A percentile compares a stretch with the other conserved stretches of the same genome.
Conservation (phyloP, 1,284 basidiomycete genomes). For the Kwoniella shivajii region DNA sequence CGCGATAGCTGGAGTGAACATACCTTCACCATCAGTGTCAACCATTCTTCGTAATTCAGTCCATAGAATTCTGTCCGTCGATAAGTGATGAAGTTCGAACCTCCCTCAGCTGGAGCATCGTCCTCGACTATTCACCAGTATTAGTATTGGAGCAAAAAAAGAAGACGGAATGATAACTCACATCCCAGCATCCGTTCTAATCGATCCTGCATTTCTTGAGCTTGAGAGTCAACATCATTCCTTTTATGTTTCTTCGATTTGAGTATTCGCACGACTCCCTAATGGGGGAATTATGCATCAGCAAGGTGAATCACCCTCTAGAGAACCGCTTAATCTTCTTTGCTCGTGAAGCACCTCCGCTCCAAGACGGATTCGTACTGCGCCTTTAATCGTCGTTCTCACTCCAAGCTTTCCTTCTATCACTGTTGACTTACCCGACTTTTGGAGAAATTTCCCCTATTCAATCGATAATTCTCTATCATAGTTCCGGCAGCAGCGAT, state of each 20-base stretch:
- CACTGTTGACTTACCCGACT: slow-evolving; percentile 61
- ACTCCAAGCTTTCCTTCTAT: not conserved
- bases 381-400: slow-evolving; percentile 3
- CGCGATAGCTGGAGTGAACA: slow-evolving; percentile 22
- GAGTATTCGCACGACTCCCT: slow-evolving; percentile 47
- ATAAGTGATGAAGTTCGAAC: slow-evolving; percentile 27
- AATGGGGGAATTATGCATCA: no score
- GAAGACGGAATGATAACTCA: slow-evolving; percentile 14
- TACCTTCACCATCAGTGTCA: slow-evolving; percentile 81
- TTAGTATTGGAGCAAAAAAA: not conserved
- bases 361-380: no score
- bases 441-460: slow-evolving; percentile 76
- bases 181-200: slow-evolving; percentile 47
- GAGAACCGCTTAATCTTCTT: no score
- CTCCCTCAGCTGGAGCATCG: slow-evolving; percentile 24
- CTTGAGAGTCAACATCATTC: slow-evolving; percentile 37
- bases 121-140: slow-evolving; percentile 37
- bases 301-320: no score
- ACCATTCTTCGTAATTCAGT: slow-evolving; percentile 82
- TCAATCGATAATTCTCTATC: slow-evolving; percentile 84
- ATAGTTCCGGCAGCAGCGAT: slow-evolving; percentile 79
- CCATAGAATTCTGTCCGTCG: slow-evolving; percentile 66
- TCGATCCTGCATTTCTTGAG: slow-evolving; percentile 48
- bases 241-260: slow-evolving; percentile 28
- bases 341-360: no score